Base-by-base conservation (phyloP, 2,329 filamentous ascomycete genomes). In the Talaromyces islandicus region DNA sequence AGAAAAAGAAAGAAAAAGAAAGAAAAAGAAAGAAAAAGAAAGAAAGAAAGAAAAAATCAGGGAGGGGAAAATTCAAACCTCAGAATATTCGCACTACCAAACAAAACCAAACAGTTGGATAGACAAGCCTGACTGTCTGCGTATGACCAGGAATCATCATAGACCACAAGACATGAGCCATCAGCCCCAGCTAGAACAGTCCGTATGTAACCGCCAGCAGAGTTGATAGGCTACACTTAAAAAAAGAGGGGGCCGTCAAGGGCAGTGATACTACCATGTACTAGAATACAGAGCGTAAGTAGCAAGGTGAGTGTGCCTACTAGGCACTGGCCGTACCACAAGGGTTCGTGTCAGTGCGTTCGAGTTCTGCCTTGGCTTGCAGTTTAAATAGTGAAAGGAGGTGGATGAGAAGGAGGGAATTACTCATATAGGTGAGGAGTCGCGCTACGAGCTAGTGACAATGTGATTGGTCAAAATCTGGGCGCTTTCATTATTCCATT, bases 31-130 rank as follows among this genome's bases (percentile, higher is more conserved):
- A 43, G 7, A 43, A 43, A 1, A 17, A 21, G 14, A 3, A 25
- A 11, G 25, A 7, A 3, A 21, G 5, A 19, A 30, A 56, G 14
- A 7, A 19, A 19, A 48, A 25, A 12, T 6, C 7, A 29, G 32
- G 19, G 51, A 17, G 1, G 24, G n/a, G 14, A 19, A 25, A 51
- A 27, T 52, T n/a, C n/a, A n/a, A n/a, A n/a, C n/a, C 48, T 29
- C 50, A 41, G 32, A 25, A n/a, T 41, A 25, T 25, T 21, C 19
- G 19, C 43, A 50, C 43, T 25, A 19, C 24, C 9, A 25, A 50
- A 50, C 24, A 51, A 58, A 50, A 54, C 50, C 48, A 43, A 57
- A 53, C 59, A 60, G 54, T 60, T 27, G 59, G 59, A 60, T 57
- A 50, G n/a, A 54, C 54, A 54, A 46, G 17, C 19, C 54, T 57